These are phyloP conservation scores for Jackrogersella multiformis DNA, from an alignment of 495 filamentous ascomycete species.

Conservation along the genomic window DNA sequence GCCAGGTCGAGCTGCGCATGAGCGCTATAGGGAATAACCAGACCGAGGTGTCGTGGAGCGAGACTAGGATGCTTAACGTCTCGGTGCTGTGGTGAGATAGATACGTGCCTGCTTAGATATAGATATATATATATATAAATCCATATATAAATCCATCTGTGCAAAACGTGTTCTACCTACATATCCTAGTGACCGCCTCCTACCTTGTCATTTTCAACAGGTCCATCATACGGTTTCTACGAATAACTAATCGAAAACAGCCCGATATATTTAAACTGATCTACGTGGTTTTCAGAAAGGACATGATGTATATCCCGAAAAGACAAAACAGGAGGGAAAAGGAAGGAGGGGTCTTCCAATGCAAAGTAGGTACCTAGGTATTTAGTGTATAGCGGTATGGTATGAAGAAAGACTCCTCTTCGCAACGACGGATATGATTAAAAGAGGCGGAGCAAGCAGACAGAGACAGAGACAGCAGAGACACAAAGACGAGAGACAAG, in stretches of 20 bases:
- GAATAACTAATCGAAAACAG: too few relatives aligned
- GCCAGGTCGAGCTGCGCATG: constrained; percentile 49
- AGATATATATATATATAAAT: too few relatives aligned
- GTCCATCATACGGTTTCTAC: too few relatives aligned
- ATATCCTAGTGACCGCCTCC: too few relatives aligned
- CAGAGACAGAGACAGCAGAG: background rate
- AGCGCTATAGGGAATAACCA: constrained; percentile 21
- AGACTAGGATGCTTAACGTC: constrained; percentile 51
- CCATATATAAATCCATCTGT: too few relatives aligned
- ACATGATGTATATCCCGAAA: constrained; percentile 9
- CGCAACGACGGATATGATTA: constrained; percentile 4
- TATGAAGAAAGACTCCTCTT: constrained; percentile 23
- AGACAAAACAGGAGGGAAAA: background rate
- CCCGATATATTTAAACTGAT: too few relatives aligned
- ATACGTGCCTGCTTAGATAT: background rate
- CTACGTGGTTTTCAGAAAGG: background rate
- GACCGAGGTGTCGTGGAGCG: constrained; percentile 29
- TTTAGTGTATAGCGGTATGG: too few relatives aligned
- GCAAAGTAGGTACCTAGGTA: too few relatives aligned
- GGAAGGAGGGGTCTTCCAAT: background rate
- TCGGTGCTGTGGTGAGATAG: constrained; percentile 59
- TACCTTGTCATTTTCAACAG: too few relatives aligned
- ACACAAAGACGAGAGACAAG: too few relatives aligned
- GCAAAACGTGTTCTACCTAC: too few relatives aligned
- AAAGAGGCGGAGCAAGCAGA: constrained; percentile 8